phyloP scores from a whole-genome alignment of 208 protist species.

The Trypanosoma theileri region DNA sequence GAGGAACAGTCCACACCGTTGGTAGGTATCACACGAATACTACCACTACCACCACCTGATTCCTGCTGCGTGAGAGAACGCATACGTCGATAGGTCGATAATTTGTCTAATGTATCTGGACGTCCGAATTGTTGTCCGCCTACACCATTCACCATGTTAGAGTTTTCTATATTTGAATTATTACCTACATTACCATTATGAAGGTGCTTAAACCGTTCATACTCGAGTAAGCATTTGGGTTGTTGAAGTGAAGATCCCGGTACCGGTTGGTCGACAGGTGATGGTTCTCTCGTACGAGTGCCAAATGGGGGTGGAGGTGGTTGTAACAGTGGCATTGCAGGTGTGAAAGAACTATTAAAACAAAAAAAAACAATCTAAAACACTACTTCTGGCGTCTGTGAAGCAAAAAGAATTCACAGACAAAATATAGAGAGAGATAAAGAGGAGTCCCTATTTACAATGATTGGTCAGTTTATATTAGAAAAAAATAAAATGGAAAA shows the following conservation, averaged over 20 bases:
- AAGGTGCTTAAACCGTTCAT: background rate
- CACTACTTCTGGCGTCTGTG: no score
- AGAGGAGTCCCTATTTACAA: background rate
- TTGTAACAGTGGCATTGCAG: background rate
- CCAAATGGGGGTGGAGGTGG: background rate
- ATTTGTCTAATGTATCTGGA: slow-evolving; percentile 19
- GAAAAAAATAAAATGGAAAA: slow-evolving; percentile 22
- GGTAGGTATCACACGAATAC: background rate
- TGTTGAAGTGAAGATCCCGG: background rate
- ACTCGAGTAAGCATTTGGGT: slow-evolving; percentile 19
- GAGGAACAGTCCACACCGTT: background rate
- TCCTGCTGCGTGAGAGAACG: slow-evolving; percentile 10
- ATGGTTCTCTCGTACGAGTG: slow-evolving; percentile 6
- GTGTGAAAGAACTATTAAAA: background rate
- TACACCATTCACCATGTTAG: background rate
- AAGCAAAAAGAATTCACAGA: background rate
- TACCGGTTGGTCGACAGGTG: background rate
- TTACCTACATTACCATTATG: background rate
- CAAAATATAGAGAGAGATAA: background rate
- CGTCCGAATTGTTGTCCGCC: background rate
- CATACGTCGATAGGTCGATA: slow-evolving; percentile 13
- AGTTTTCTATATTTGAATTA: background rate
- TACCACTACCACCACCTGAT: background rate
- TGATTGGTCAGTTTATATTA: background rate
- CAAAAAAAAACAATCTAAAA: background rate